A percentile compares a stretch with the other conserved stretches of the same genome.
phyloP scores from a whole-genome alignment of 345 rosid genomes.

The Hibiscus trionum region DNA sequence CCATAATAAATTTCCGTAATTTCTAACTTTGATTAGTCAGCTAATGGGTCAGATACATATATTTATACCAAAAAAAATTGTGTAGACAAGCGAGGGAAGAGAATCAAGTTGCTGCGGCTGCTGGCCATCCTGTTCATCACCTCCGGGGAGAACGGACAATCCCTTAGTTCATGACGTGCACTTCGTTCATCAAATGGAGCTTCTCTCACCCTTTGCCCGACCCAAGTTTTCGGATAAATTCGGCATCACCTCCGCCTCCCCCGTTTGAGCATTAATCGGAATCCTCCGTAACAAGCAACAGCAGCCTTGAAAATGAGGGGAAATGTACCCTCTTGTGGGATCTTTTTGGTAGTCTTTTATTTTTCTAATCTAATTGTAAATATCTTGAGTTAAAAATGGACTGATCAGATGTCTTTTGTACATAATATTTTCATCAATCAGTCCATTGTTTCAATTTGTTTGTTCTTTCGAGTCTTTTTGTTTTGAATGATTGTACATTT shows the following conservation, averaged over 20 bases:
- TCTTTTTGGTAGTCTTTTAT: not conserved
- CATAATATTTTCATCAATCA: not conserved
- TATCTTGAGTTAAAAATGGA: not conserved
- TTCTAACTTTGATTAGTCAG: no score
- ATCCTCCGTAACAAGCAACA: not conserved
- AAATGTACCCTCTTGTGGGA: not conserved
- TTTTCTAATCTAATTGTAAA: not conserved
- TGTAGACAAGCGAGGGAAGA: slow-evolving; percentile 29
- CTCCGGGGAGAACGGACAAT: slow-evolving; percentile 59
- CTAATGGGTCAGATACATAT: no score
- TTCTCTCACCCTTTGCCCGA: slow-evolving; percentile 48
- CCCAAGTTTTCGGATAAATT: slow-evolving; percentile 39
- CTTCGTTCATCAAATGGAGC: slow-evolving; percentile 60
- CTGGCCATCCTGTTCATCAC: slow-evolving; percentile 45
- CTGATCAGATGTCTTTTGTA: not conserved
- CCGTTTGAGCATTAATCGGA: slow-evolving; percentile 10
- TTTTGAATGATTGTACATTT: not conserved
- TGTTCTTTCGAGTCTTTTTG: not conserved
- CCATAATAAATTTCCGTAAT: no score
- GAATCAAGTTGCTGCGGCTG: slow-evolving; percentile 36
- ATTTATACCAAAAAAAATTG: no score
- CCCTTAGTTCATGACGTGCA: slow-evolving; percentile 63
- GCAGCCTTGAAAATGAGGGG: not conserved
- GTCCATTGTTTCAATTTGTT: not conserved
- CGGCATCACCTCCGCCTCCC: slow-evolving; percentile 29